Base-by-base conservation (phyloP, 129 eudicot genomes). In the Flaveria trinervia region DNA sequence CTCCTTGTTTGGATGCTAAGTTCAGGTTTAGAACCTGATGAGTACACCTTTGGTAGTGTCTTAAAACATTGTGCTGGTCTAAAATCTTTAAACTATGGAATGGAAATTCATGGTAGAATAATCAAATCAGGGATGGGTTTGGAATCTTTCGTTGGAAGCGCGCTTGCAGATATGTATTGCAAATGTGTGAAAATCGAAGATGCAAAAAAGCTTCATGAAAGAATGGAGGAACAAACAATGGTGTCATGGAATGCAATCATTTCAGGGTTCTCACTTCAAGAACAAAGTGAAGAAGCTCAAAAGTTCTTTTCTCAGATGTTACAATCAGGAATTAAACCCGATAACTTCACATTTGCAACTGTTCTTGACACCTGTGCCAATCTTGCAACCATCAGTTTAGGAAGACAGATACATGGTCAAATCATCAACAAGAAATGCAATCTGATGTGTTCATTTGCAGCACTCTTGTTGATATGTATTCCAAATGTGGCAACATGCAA, bases 181-280 rank as follows among this genome's bases (percentile, higher is more conserved):
- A 94, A 94, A 79, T 87, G 96, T 57, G 85, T 66, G 36, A 85
- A 77, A 80, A 82, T 93, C 62, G 97, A 87, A 71, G 92, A 93
- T 51, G 98, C 98, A 28, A 82, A 89, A 75, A 91, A 88, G 79
- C 87, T 93, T 70, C 98, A 93, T 43, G 79, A 78, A 46, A 77
- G 90, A 77, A 79, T 93, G 89, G 86, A 74, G 33, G 86, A 85
- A 65, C 87, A 87, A 65, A 89, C 94, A 26, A 81, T 87, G 70
- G 97, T 93, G 46, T 87, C 98, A 4, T 91, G 98, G 98, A 93
- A 93, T 57, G 88, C 97, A 25, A 91, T 91, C 18, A 89, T 93
- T 68, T 87, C 98, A 0, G 97, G 97, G 22, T 89, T 81, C 72
- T 79, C 92, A 23, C 56, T 57, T 16, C 85, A 80, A 26, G 86